Evolutionary conservation across 768 basidiomycete species (phyloP).

Genomic region (Tephrocybe sp.): DNA sequence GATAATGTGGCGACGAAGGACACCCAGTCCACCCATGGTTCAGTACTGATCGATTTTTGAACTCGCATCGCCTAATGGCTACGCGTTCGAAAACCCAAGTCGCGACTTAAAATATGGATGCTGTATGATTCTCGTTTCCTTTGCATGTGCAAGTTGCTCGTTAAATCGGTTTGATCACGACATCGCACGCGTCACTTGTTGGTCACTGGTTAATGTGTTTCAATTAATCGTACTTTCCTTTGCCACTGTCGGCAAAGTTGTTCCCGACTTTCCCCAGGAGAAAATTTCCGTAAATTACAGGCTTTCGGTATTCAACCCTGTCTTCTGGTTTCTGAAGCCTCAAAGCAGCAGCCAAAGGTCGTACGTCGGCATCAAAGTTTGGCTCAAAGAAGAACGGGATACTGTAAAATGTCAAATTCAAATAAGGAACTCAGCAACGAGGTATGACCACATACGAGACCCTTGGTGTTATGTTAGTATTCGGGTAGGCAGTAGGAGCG

Average conservation of each 20-base stretch:
- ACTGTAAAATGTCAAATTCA: slow-evolving; percentile 31
- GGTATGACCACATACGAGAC: slow-evolving; percentile 58
- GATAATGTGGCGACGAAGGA: no score
- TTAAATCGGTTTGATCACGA: no score
- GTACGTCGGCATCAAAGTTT: slow-evolving; percentile 69
- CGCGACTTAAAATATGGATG: no score
- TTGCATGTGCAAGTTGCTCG: no score
- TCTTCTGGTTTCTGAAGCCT: slow-evolving; percentile 35
- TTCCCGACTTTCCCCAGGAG: slow-evolving; percentile 66
- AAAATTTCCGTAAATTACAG: slow-evolving; percentile 78
- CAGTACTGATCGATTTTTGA: no score
- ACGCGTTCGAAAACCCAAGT: no score
- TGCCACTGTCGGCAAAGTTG: slow-evolving; percentile 57
- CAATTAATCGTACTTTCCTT: slow-evolving; percentile 35
- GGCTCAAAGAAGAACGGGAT: slow-evolving; percentile 96
- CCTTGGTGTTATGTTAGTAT: slow-evolving; percentile 30
- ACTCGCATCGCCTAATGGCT: no score
- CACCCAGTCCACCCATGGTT: no score
- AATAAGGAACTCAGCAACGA: background rate
- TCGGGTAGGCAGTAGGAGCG: background rate
- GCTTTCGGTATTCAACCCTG: slow-evolving; percentile 25
- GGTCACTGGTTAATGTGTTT: no score
- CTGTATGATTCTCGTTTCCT: no score
- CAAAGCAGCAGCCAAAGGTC: slow-evolving; percentile 60
- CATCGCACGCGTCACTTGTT: no score